Percentiles rank a stretch among this genome's conserved stretches.
These are phyloP conservation scores for Botrytis tulipae DNA, from an alignment of 2,329 filamentous ascomycete species.

Conservation along the genomic window DNA sequence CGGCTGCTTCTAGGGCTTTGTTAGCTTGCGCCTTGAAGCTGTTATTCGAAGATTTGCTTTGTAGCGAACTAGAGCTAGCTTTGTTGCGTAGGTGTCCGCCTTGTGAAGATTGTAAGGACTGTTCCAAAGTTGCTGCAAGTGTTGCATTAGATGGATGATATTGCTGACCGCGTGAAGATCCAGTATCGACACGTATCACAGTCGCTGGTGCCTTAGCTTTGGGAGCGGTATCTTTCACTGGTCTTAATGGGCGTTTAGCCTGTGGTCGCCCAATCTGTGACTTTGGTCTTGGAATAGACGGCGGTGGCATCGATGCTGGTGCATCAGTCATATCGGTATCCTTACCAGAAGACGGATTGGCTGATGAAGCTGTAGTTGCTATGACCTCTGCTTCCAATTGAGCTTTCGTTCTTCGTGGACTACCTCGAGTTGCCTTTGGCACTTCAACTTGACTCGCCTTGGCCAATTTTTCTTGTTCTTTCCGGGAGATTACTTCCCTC, in stretches of 20 bases:
- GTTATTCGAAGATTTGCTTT: constrained; percentile 43
- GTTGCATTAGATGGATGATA: constrained; percentile 58
- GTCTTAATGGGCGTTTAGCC: constrained; percentile 59
- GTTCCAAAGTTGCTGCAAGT: constrained; percentile 58
- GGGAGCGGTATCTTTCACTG: constrained; percentile 55
- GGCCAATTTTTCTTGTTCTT: constrained; percentile 49
- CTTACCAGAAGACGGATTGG: constrained; percentile 40
- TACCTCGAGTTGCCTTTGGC: constrained; percentile 48
- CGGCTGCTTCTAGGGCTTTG: constrained; percentile 73
- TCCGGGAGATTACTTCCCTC: constrained; percentile 52
- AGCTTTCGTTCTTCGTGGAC: constrained; percentile 51
- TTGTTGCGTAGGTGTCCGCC: constrained; percentile 55
- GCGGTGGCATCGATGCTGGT: constrained; percentile 56
- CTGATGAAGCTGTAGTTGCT: constrained; percentile 39
- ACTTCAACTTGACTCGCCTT: constrained; percentile 40
- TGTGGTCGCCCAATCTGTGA: constrained; percentile 49
- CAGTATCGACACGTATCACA: constrained; percentile 68
- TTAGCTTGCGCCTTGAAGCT: constrained; percentile 66
- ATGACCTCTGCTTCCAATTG: constrained; percentile 38
- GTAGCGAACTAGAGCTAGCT: constrained; percentile 50
- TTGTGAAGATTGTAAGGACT: constrained; percentile 50
- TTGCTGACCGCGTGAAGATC: constrained; percentile 62
- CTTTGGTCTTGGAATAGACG: constrained; percentile 55
- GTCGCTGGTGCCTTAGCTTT: constrained; percentile 67
- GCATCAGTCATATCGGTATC: constrained; percentile 59